Base-by-base conservation (phyloP, 192 early-diverging fungal genomes). In the Coemansia sp. region DNA sequence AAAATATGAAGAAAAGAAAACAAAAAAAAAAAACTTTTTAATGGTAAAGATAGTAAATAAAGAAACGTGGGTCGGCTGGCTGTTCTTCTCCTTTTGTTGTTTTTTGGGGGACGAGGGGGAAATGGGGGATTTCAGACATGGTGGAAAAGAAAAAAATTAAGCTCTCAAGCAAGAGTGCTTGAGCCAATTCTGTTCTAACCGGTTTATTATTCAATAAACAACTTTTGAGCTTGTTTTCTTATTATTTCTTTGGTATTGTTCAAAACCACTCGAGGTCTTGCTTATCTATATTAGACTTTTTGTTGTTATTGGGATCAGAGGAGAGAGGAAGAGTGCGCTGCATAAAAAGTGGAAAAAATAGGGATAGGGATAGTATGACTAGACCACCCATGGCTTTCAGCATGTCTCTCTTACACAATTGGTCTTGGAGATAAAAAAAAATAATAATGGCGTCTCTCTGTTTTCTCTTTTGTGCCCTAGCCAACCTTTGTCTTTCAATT, bases 1-100 rank as follows among this genome's bases (percentile, higher is more conserved):
- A 56, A 68, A 59, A 19, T 31, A 24, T 4, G 4, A 56, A 64
- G 51, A 32, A 46, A 46, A 62, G 53, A n/a, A 51, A 13, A 51
- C 2, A 48, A 36, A 39, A 40, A 48, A 51, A 22, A 58, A 27
- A 31, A 36, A 5, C 17, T 9, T 46, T 29, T 53, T 45, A 59
- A 65, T n/a, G 7, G n/a, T 50, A 53, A 59, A 59, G 55, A 58
- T 36, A n/a, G 32, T 7, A 59, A 34, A 7, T 27, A 27, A 59
- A 36, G 32, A 59, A 59, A 59, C 56, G 31, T 59, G 31, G 56
- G 32, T 10, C 24, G 24, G 24, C 24, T 19, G 31, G 3, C 17
- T 29, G 5, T 9, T 3, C 20, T 24, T 10, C 51, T 53, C 24
- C 24, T 8, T 59, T 59, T 59, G 29, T 59, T 59, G 32, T 38